Evolutionary conservation across 1,284 basidiomycete genomes (phyloP).

Genomic region (Lentinula novae-zelandiae): DNA sequence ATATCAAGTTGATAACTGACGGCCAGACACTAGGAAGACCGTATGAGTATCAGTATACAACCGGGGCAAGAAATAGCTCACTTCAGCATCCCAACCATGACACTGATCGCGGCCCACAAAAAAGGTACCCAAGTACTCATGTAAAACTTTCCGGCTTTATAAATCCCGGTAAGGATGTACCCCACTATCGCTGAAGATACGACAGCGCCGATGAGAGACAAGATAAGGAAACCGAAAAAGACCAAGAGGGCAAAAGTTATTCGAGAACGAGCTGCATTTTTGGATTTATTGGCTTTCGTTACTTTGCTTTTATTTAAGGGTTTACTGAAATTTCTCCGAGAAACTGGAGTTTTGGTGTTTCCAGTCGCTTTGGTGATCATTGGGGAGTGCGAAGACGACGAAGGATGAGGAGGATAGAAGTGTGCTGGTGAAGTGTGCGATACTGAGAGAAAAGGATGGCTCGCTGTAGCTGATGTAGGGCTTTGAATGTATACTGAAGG

Average conservation of each 20-base stretch:
- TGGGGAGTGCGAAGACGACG: neutral
- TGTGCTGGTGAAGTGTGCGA: neutral
- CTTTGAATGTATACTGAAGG: neutral
- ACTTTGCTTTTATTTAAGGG: too few relatives aligned
- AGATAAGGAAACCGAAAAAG: slow-evolving; percentile 39
- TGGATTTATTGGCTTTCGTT: slow-evolving; percentile 27
- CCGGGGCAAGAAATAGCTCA: slow-evolving; percentile 23
- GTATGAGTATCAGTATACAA: too few relatives aligned
- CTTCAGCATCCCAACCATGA: slow-evolving; percentile 66
- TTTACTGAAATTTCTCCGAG: too few relatives aligned
- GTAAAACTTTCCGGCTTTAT: slow-evolving; percentile 56
- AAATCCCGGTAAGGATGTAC: slow-evolving; percentile 55
- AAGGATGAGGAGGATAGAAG: neutral
- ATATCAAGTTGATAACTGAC: slow-evolving; percentile 53
- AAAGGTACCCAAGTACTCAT: slow-evolving; percentile 84
- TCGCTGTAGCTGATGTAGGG: neutral
- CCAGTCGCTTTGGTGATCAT: neutral
- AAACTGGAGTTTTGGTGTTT: too few relatives aligned
- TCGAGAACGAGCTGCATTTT: slow-evolving; percentile 54
- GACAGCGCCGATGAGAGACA: slow-evolving; percentile 62
- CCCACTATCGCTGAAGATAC: slow-evolving; percentile 70
- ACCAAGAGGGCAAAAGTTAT: slow-evolving; percentile 64
- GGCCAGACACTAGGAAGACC: slow-evolving; percentile 44
- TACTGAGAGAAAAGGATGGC: neutral
- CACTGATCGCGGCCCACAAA: slow-evolving; percentile 68